Base-by-base conservation (phyloP, 2,329 filamentous ascomycete species). In the Elsinoe batatas region DNA sequence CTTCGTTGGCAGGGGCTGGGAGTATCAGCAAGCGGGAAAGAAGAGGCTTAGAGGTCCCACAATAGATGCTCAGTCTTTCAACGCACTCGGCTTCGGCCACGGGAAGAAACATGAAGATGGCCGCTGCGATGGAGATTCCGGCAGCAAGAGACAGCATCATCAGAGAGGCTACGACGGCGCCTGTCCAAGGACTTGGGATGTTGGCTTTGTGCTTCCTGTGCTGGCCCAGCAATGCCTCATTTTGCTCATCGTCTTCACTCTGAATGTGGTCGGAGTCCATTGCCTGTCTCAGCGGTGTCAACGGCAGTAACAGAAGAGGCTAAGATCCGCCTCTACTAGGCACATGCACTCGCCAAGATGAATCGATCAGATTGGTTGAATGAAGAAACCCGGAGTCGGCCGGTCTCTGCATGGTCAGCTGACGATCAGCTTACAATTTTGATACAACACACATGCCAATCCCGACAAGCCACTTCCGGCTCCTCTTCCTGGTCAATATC, bases 1-100 rank as follows among this genome's bases (percentile, higher is more conserved):
- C 58, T 36, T 44, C 43, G 17, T 51, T 37, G 6, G 47, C 56
- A 12, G 56, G 56, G 2, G 56, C 56, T 59, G 26, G 7, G 26
- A 30, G 3, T 30, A 30, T 30, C 26, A 30, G 26, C 26, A 30
- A 30, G 26, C 26, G 8, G 26, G 7, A 8, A 30, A 30, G 26
- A 30, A 30, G 3, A 30, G 26, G 26, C 7, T 8, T 3, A 30
- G 26, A 30, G 8, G 4, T 30, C 44, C 7, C 18, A 35, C 44
- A 49, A n/a, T 49, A 49, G 12, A 49, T 35, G 44, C 30, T 49
- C 5, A 49, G 26, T 20, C 33, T 49, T 13, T 49, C n/a, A 3
- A 49, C 44, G n/a, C 44, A 49, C 26, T 49, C 44, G 5, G 44
- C 32, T 13, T 33, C 26, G 26, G 22, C 26, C 15, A 35, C 44